A percentile compares a stretch with the other conserved stretches of the same genome.
These are phyloP conservation scores for Solanum medicagineum DNA, from an alignment of 257 asterid species.

Conservation along the genomic window DNA sequence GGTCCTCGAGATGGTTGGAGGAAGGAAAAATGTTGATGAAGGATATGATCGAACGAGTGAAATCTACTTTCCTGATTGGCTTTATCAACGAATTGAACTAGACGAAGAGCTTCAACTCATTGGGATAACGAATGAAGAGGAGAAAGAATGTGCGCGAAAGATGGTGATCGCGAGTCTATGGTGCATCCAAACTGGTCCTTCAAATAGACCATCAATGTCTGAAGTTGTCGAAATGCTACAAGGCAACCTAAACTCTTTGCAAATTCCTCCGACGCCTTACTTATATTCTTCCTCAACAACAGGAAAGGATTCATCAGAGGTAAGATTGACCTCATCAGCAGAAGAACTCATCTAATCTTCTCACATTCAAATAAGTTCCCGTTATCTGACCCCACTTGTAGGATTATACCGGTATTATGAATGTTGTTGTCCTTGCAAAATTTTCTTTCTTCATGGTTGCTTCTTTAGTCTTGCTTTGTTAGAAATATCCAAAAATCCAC, in stretches of 20 bases:
- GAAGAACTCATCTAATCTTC: neutral
- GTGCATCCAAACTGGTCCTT: conserved; percentile 34
- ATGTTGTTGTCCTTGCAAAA: neutral
- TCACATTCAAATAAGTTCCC: neutral
- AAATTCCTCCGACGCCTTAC: conserved; percentile 20
- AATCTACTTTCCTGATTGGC: conserved; percentile 15
- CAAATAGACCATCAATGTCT: conserved; percentile 17
- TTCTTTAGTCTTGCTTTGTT: neutral
- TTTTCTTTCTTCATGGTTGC: neutral
- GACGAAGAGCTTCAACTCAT: neutral
- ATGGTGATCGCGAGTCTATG: conserved; percentile 30
- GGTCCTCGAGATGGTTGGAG: conserved; percentile 7
- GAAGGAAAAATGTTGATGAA: neutral
- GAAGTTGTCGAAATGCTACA: conserved; percentile 31
- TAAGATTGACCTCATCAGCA: neutral
- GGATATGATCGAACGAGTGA: neutral
- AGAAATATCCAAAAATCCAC: neutral
- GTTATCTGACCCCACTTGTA: neutral
- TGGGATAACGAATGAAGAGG: conserved; percentile 4
- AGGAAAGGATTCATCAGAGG: neutral
- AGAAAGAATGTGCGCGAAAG: conserved; percentile 6
- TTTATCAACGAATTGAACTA: conserved; percentile 12
- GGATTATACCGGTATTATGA: neutral
- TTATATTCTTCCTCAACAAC: conserved; percentile 4
- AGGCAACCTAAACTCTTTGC: conserved; percentile 7